phyloP scores from a whole-genome alignment of 176 grass and related monocot genomes.

The Ananas comosus region DNA sequence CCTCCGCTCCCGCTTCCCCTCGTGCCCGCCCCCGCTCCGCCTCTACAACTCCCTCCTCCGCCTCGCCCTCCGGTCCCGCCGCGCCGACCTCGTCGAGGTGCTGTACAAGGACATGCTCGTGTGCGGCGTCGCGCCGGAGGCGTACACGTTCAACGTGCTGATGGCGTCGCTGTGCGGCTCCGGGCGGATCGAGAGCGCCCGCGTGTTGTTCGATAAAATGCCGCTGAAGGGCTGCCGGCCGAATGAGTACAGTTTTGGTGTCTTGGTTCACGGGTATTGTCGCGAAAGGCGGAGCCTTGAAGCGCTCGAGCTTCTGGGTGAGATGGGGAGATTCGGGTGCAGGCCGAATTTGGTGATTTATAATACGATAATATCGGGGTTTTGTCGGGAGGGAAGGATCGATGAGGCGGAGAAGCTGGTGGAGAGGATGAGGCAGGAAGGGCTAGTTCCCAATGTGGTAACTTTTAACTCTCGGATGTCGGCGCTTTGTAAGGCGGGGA shows the following conservation, averaged over 20 bases:
- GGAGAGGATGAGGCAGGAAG: slow-evolving; percentile 52
- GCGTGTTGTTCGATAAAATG: slow-evolving; percentile 83
- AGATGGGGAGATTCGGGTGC: slow-evolving; percentile 35
- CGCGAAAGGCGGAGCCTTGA: slow-evolving; percentile 22
- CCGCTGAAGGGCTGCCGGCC: slow-evolving; percentile 21
- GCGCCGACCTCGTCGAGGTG: slow-evolving; percentile 54
- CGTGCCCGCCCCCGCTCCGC: slow-evolving; percentile 38
- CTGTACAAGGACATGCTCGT: slow-evolving; percentile 81
- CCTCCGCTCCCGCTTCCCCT: slow-evolving; percentile 48
- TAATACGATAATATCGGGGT: slow-evolving; percentile 72
- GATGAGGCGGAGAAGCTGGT: slow-evolving; percentile 73
- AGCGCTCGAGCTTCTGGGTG: slow-evolving; percentile 45
- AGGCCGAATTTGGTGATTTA: slow-evolving; percentile 53
- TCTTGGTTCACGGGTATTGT: slow-evolving; percentile 67
- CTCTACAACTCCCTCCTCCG: slow-evolving; percentile 67
- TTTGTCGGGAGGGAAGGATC: slow-evolving; percentile 62
- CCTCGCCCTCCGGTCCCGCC: slow-evolving; percentile 40
- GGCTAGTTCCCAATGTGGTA: slow-evolving; percentile 60
- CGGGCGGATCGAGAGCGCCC: slow-evolving; percentile 57
- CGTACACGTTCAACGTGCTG: slow-evolving; percentile 72
- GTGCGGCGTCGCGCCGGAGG: slow-evolving; percentile 45
- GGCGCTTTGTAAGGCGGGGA: slow-evolving; percentile 61
- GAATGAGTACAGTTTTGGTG: slow-evolving; percentile 77
- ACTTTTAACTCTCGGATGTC: slow-evolving; percentile 94
- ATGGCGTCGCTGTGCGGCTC: slow-evolving; percentile 51